A percentile compares a stretch with the other conserved stretches of the same genome.
Conservation (phyloP, 192 early-diverging fungal species). For the Mortierella claussenii region DNA sequence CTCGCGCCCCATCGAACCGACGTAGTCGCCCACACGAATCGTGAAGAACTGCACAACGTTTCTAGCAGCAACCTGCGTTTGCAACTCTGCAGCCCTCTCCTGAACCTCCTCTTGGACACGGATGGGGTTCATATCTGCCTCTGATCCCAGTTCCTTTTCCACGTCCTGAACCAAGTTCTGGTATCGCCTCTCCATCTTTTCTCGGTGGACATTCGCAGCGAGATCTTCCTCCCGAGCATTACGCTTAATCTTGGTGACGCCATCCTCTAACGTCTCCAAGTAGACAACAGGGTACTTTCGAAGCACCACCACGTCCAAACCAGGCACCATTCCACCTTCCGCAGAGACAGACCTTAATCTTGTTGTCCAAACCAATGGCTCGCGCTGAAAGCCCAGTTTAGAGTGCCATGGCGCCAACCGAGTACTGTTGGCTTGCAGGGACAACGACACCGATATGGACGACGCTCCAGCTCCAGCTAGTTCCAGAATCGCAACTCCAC, state of each 20-base stretch:
- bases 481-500: slow-evolving; percentile 36
- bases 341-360: slow-evolving; percentile 42
- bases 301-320: slow-evolving; percentile 68
- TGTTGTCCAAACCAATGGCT: slow-evolving; percentile 39
- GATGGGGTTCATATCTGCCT: not conserved
- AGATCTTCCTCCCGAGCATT: slow-evolving; percentile 65
- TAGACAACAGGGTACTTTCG: slow-evolving; percentile 65
- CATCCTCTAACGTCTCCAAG: slow-evolving; percentile 60
- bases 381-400: slow-evolving; percentile 63
- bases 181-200: slow-evolving; percentile 20
- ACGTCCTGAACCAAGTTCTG: slow-evolving; percentile 31
- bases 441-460: slow-evolving; percentile 36
- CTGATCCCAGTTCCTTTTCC: slow-evolving; percentile 42
- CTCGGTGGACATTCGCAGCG: slow-evolving; percentile 15
- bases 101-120: slow-evolving; percentile 15
- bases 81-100: slow-evolving; percentile 10
- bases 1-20: not conserved
- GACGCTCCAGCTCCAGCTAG: slow-evolving; percentile 51
- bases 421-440: slow-evolving; percentile 66
- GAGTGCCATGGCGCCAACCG: slow-evolving; percentile 69
- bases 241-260: slow-evolving; percentile 54
- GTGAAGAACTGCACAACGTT: slow-evolving; percentile 28
- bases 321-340: slow-evolving; percentile 70
- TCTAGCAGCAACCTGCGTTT: not conserved
- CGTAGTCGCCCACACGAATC: slow-evolving; percentile 37